Evolutionary conservation across 768 basidiomycete species (phyloP).

Genomic region (Amanita rubescens): DNA sequence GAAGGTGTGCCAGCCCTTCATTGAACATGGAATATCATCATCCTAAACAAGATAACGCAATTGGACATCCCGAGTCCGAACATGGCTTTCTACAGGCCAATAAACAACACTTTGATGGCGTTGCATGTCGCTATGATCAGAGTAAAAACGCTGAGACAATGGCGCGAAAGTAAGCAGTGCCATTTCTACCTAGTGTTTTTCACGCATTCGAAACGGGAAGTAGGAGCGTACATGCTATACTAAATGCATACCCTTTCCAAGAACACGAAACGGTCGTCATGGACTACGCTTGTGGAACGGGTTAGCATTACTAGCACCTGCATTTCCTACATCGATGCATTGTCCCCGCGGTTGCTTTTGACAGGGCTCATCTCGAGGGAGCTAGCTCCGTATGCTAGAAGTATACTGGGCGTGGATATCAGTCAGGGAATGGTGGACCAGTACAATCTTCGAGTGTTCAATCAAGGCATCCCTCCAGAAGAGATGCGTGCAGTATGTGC

Average conservation of each 20-base stretch:
- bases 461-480: constrained; percentile 56
- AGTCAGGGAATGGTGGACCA: constrained; percentile 62
- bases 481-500: constrained; percentile 60
- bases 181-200: background rate
- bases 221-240: constrained; percentile 31
- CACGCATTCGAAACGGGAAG: constrained; percentile 12
- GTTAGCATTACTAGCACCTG: constrained; percentile 23
- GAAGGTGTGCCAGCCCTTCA: too few relatives aligned
- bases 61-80: constrained; percentile 1
- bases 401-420: constrained; percentile 69
- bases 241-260: constrained; percentile 39
- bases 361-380: constrained; percentile 58
- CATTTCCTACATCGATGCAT: background rate
- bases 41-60: constrained; percentile 6
- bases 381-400: constrained; percentile 51
- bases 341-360: background rate
- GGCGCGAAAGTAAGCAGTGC: constrained; percentile 17
- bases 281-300: constrained; percentile 74
- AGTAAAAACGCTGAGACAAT: constrained; percentile 16
- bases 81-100: constrained; percentile 28
- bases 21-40: background rate
- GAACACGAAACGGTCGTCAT: constrained; percentile 49
- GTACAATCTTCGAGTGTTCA: constrained; percentile 49
- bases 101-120: constrained; percentile 27
- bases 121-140: constrained; percentile 13